phyloP scores from a whole-genome alignment of 345 rosid species.

The Gossypium thurberi region DNA sequence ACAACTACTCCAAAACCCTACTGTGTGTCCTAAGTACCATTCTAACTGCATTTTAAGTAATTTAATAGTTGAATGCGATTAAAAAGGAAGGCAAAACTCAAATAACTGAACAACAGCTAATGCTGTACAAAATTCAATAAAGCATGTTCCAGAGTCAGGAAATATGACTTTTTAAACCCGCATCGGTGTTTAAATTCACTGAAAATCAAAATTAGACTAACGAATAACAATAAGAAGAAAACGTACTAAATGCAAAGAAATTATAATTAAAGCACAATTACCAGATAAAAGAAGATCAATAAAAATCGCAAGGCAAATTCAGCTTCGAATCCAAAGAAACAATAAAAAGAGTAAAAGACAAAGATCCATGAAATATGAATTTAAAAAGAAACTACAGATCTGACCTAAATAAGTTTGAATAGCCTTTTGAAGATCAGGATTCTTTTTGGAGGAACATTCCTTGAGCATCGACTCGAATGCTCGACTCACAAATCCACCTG shows the following conservation, averaged over 20 bases:
- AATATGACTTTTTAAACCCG: background rate
- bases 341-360: background rate
- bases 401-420: slow-evolving; percentile 70
- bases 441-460: slow-evolving; percentile 80
- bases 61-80: background rate
- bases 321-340: background rate
- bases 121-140: background rate
- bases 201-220: background rate
- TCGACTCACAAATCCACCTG: slow-evolving; percentile 87
- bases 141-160: background rate
- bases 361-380: background rate
- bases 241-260: background rate
- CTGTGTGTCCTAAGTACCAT: background rate
- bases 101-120: slow-evolving; percentile 23
- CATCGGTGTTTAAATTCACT: background rate
- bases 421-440: slow-evolving; percentile 80
- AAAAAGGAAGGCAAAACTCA: slow-evolving; percentile 28
- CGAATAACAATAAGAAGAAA: background rate
- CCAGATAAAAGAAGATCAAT: background rate
- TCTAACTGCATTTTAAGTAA: background rate
- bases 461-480: slow-evolving; percentile 96
- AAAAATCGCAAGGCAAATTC: background rate
- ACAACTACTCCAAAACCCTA: background rate
- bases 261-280: background rate
- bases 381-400: slow-evolving; percentile 19